Evolutionary conservation across 2,329 filamentous ascomycete species (phyloP).

Genomic region (Berkeleyomyces rouxiae): DNA sequence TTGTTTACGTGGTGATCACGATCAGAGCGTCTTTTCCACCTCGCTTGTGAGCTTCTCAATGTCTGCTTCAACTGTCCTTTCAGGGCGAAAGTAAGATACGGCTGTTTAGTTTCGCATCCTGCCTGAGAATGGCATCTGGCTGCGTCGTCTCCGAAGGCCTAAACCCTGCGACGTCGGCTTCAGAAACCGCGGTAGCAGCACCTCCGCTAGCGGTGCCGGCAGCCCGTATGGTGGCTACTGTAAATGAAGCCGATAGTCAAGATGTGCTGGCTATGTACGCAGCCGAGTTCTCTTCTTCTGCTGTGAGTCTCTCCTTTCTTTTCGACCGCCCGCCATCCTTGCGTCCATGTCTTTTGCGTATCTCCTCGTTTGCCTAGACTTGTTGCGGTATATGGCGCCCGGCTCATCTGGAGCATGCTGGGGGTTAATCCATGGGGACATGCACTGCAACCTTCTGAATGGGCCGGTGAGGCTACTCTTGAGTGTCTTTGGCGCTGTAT

Average conservation of each 20-base stretch:
- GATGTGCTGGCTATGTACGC: conserved; percentile 8
- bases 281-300: conserved; percentile 9
- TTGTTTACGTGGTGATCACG: not conserved
- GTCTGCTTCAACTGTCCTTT: not conserved
- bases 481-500: not conserved
- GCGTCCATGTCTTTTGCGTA: not conserved
- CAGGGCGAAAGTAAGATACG: not conserved
- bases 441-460: not conserved
- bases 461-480: not conserved
- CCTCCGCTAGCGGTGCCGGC: not conserved
- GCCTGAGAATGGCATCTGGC: not conserved
- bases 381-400: not conserved
- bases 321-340: not conserved
- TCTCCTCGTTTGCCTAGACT: not conserved
- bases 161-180: not conserved
- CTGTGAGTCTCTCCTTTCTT: conserved; percentile 1
- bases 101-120: not conserved
- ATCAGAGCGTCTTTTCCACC: not conserved
- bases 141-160: not conserved
- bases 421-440: not conserved
- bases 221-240: not conserved
- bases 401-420: not conserved
- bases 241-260: conserved; percentile 8
- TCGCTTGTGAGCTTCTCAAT: not conserved
- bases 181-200: not conserved